Conservation (phyloP, 2,329 filamentous ascomycete species). For the Calonectria naviculata region DNA sequence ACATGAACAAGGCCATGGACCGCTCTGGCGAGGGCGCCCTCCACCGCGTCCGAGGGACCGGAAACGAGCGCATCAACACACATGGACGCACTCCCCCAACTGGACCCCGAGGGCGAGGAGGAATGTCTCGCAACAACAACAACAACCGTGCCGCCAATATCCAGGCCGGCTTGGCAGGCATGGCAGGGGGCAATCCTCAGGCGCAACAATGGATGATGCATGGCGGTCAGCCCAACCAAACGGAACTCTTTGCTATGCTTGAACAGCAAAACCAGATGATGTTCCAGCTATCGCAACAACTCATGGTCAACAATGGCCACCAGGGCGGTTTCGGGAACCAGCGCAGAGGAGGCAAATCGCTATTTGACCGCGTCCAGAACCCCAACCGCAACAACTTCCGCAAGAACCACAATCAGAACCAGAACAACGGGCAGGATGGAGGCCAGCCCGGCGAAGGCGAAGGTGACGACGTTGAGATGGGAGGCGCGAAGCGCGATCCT, state of each 20-base stretch:
- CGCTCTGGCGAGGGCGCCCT: conserved; percentile 79
- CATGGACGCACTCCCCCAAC: conserved; percentile 78
- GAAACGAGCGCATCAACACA: conserved; percentile 83
- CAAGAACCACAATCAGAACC: conserved; percentile 59
- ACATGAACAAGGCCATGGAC: conserved; percentile 86
- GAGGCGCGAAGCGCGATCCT: conserved; percentile 62
- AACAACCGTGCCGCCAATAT: conserved; percentile 62
- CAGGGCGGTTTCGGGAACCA: conserved; percentile 52
- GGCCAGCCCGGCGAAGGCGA: conserved; percentile 48
- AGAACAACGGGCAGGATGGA: conserved; percentile 49
- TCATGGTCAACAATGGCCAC: conserved; percentile 62
- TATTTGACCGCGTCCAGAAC: conserved; percentile 79
- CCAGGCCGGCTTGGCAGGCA: conserved; percentile 60
- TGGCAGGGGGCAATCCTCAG: conserved; percentile 51
- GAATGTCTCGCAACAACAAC: conserved; percentile 58
- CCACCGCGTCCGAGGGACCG: conserved; percentile 81
- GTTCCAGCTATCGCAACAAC: conserved; percentile 75
- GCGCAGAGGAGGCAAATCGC: conserved; percentile 64
- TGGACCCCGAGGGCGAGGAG: conserved; percentile 71
- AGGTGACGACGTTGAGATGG: conserved; percentile 74
- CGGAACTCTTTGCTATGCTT: conserved; percentile 77
- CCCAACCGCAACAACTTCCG: conserved; percentile 62
- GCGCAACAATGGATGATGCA: conserved; percentile 61
- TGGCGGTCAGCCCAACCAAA: conserved; percentile 59
- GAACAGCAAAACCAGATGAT: conserved; percentile 92